These are phyloP conservation scores for Thermomucor indicae-seudaticae DNA, from an alignment of 371 early-diverging fungal genomes.

Conservation along the genomic window DNA sequence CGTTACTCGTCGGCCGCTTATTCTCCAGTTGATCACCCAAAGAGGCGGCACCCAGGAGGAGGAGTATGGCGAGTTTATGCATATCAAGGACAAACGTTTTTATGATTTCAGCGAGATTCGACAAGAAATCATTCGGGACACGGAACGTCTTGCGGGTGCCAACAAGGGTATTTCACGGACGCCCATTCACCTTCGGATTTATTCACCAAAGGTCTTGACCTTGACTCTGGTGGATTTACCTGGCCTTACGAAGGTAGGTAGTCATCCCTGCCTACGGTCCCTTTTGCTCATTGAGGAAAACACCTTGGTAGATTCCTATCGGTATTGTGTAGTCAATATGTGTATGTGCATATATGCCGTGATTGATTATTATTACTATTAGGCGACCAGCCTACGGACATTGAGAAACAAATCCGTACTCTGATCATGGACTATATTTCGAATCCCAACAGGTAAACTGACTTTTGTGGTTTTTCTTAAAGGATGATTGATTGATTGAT, in stretches of 20 bases:
- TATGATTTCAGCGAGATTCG: conserved; percentile 81
- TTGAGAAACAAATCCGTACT: conserved; percentile 83
- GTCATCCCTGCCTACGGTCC: conserved; percentile 4
- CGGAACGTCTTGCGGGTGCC: conserved; percentile 76
- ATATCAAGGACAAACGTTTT: conserved; percentile 72
- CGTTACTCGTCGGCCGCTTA: conserved; percentile 90
- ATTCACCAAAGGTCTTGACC: conserved; percentile 82
- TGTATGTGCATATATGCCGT: not conserved
- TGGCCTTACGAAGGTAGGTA: conserved; percentile 80
- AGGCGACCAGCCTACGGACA: conserved; percentile 87
- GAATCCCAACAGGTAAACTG: conserved; percentile 72
- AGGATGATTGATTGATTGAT: not conserved
- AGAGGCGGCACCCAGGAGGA: conserved; percentile 27
- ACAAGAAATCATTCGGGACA: conserved; percentile 88
- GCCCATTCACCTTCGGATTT: conserved; percentile 89
- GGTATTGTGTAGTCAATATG: too few species aligned
- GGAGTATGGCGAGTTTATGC: conserved; percentile 77
- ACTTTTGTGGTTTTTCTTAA: conserved; percentile 13
- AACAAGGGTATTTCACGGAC: conserved; percentile 86
- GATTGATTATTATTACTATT: conserved; percentile 12
- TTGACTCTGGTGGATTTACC: conserved; percentile 94
- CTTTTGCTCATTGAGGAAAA: conserved; percentile 9
- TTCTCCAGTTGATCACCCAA: conserved; percentile 83
- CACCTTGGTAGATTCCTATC: conserved; percentile 33
- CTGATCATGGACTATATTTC: conserved; percentile 83